phyloP scores from a whole-genome alignment of 2,329 filamentous ascomycete genomes.

The Botrytis fabae region DNA sequence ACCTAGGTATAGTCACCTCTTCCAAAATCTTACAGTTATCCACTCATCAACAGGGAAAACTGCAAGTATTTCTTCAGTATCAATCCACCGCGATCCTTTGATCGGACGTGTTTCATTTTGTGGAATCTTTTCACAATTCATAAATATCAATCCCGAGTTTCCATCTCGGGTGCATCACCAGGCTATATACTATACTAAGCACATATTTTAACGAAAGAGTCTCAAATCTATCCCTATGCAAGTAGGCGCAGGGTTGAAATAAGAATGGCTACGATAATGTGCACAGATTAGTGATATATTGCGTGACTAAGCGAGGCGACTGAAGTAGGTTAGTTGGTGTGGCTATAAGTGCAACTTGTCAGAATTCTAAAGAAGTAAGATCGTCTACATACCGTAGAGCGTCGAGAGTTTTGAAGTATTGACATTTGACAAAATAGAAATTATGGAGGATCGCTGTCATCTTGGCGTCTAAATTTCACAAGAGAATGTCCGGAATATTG shows the following conservation, averaged over 20 bases:
- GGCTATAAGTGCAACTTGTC: not conserved
- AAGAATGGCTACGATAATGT: too few species aligned
- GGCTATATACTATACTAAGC: not conserved
- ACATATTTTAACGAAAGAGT: not conserved
- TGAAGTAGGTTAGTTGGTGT: not conserved
- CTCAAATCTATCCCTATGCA: not conserved
- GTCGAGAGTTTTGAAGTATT: not conserved
- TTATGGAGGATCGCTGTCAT: not conserved
- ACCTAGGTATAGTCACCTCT: not conserved
- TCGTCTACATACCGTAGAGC: not conserved
- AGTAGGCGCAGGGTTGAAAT: too few species aligned
- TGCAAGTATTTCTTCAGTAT: not conserved
- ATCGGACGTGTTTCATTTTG: accelerated
- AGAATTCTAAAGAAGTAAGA: not conserved
- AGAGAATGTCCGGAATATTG: not conserved
- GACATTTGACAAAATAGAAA: not conserved
- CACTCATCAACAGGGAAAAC: not conserved
- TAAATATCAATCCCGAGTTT: not conserved
- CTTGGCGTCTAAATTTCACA: not conserved
- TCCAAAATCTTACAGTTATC: not conserved
- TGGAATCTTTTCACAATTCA: accelerated
- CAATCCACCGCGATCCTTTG: not conserved
- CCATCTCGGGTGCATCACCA: not conserved
- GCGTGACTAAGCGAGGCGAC: not conserved
- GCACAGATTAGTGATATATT: not conserved